phyloP scores from a whole-genome alignment of 2,329 filamentous ascomycete species.

The Colletotrichum eremochloae region DNA sequence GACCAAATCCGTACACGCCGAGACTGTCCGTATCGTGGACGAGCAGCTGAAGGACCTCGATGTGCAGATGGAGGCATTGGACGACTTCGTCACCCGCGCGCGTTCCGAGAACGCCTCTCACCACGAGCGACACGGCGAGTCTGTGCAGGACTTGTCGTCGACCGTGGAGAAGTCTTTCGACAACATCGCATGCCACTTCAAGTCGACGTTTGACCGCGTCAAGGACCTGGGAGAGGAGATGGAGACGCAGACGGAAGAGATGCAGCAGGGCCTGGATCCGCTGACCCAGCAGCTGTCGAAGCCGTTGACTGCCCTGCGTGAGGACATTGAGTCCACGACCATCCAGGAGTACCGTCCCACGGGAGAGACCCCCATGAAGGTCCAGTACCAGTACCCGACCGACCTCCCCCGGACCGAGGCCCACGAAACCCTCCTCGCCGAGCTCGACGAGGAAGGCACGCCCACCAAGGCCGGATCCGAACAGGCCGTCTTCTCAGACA shows the following conservation, averaged over 20 bases:
- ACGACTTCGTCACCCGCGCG: conserved; percentile 89
- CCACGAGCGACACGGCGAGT: conserved; percentile 76
- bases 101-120: conserved; percentile 84
- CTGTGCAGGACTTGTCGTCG: conserved; percentile 73
- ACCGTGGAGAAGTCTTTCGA: conserved; percentile 81
- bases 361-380: conserved; percentile 86
- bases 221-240: conserved; percentile 78
- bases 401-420: conserved; percentile 79
- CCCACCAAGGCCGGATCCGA: conserved; percentile 34
- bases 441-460: conserved; percentile 53
- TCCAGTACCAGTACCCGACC: conserved; percentile 84
- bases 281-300: conserved; percentile 72
- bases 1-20: conserved; percentile 88
- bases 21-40: conserved; percentile 90
- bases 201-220: conserved; percentile 76
- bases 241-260: conserved; percentile 67
- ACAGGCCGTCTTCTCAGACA: conserved; percentile 57
- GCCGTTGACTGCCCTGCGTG: conserved; percentile 79
- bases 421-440: conserved; percentile 60
- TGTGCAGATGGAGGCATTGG: conserved; percentile 88
- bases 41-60: conserved; percentile 90
- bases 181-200: conserved; percentile 78
- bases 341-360: conserved; percentile 88
- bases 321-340: conserved; percentile 72
- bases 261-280: conserved; percentile 72